Evolutionary conservation across 371 early-diverging fungal genomes (phyloP).

Genomic region (Mucor mucedo): DNA sequence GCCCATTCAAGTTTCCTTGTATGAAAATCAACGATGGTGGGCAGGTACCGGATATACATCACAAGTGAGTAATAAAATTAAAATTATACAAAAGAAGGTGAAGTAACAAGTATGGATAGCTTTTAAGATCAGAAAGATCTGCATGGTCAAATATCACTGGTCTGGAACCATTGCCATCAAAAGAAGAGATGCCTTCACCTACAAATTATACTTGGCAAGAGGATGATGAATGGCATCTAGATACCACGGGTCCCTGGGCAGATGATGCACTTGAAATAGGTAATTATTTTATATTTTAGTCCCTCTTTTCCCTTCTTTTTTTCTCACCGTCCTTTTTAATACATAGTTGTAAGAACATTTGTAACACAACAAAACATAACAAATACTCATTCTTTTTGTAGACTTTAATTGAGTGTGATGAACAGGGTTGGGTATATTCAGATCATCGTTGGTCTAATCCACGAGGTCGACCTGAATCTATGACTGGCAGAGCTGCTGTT

Average conservation of each 20-base stretch:
- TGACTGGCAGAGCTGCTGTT: conserved; percentile 5
- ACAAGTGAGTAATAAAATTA: conserved; percentile 33
- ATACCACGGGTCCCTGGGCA: conserved; percentile 53
- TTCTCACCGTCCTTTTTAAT: conserved; percentile 1
- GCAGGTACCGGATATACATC: conserved; percentile 46
- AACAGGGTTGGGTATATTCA: conserved; percentile 43
- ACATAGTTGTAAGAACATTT: conserved; percentile 4
- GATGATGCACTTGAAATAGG: conserved; percentile 52
- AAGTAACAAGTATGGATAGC: conserved; percentile 3
- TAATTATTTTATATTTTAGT: conserved; percentile 15
- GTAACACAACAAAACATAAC: not conserved
- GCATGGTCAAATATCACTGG: conserved; percentile 55
- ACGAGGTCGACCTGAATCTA: conserved; percentile 12
- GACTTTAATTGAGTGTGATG: conserved; percentile 36
- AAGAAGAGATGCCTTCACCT: conserved; percentile 47
- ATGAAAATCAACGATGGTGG: conserved; percentile 58
- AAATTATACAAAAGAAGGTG: not conserved
- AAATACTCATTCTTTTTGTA: not conserved
- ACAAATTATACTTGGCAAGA: conserved; percentile 43
- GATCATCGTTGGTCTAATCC: conserved; percentile 37
- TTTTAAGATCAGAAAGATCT: conserved; percentile 26
- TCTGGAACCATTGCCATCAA: conserved; percentile 35
- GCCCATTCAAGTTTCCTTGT: conserved; percentile 40
- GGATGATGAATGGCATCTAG: conserved; percentile 45
- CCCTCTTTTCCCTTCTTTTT: not conserved